These are phyloP conservation scores for Phoenix roebelenii DNA, from an alignment of 176 grass and related monocot genomes.

Conservation along the genomic window DNA sequence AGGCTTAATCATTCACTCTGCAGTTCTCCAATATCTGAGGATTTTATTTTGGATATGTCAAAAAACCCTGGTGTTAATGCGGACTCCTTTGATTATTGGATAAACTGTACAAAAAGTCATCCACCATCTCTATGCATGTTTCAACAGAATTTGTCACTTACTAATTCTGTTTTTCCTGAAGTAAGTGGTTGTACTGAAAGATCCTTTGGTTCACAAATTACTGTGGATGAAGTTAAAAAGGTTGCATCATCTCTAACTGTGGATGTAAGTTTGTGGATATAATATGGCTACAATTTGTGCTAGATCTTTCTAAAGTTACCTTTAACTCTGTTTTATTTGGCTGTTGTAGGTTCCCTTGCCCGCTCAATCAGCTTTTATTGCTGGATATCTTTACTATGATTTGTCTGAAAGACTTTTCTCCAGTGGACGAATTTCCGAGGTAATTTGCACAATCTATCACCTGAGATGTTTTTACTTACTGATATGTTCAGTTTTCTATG, in stretches of 20 bases:
- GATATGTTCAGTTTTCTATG: too few species aligned
- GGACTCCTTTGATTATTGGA: slow-evolving; percentile 48
- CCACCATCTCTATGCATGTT: slow-evolving; percentile 45
- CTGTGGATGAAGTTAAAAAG: slow-evolving; percentile 41
- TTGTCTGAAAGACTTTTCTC: slow-evolving; percentile 59
- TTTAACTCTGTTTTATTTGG: slow-evolving; percentile 20
- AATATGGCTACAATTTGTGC: background rate
- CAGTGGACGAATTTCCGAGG: slow-evolving; percentile 51
- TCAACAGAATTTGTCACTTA: slow-evolving; percentile 45
- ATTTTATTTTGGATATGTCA: slow-evolving; percentile 40
- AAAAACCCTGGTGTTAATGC: slow-evolving; percentile 38
- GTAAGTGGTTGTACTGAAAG: slow-evolving; percentile 18
- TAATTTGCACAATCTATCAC: slow-evolving; percentile 17
- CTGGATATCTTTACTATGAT: slow-evolving; percentile 69
- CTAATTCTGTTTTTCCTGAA: slow-evolving; percentile 32
- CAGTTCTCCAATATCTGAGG: slow-evolving; percentile 42
- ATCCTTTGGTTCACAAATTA: slow-evolving; percentile 26
- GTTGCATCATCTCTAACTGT: slow-evolving; percentile 46
- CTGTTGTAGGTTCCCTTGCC: slow-evolving; percentile 37
- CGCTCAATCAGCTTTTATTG: slow-evolving; percentile 49
- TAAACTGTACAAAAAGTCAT: slow-evolving; percentile 46
- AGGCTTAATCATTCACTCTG: slow-evolving; percentile 71
- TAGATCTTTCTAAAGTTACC: background rate
- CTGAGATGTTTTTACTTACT: too few species aligned
- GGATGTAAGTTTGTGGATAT: slow-evolving; percentile 44